Evolutionary conservation across 192 early-diverging fungal genomes (phyloP).

Genomic region (Podila clonocystis): DNA sequence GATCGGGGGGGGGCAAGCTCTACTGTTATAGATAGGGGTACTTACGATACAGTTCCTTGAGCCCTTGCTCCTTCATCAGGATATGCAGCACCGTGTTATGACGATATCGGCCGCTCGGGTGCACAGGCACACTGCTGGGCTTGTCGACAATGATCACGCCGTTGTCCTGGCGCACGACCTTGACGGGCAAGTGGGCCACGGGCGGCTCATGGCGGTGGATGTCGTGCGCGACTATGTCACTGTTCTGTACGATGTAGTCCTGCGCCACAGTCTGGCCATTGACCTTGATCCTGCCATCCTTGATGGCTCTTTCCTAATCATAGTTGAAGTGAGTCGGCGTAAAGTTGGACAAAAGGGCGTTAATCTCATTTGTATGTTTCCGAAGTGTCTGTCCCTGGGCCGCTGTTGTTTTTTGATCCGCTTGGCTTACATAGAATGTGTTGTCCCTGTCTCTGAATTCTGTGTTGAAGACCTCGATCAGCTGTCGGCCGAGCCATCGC

Average conservation of each 20-base stretch:
- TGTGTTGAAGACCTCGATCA: conserved; percentile 84
- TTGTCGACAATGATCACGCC: conserved; percentile 89
- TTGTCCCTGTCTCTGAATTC: conserved; percentile 90
- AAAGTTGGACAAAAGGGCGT: too few species aligned
- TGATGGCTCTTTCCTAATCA: conserved; percentile 74
- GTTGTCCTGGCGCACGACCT: conserved; percentile 72
- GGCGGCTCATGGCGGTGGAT: conserved; percentile 98
- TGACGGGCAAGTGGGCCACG: conserved; percentile 69
- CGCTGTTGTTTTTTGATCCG: background rate
- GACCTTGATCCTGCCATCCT: conserved; percentile 81
- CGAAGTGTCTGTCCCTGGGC: background rate
- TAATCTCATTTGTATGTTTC: background rate
- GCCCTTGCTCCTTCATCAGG: conserved; percentile 69
- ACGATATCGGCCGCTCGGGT: conserved; percentile 84
- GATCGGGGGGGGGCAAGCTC: too few species aligned
- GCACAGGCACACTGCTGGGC: conserved; percentile 89
- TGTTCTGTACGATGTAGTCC: conserved; percentile 76
- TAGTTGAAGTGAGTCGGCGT: background rate
- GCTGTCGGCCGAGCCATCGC: conserved; percentile 80
- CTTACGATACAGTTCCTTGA: conserved; percentile 66
- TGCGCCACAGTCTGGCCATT: conserved; percentile 68
- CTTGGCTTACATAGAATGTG: conserved; percentile 80
- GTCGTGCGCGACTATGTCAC: conserved; percentile 82
- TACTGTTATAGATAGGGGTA: background rate
- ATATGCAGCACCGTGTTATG: conserved; percentile 86